Evolutionary conservation across 305 asterid species (phyloP), one percentile per base, ranked within the genome.

Genomic region (Fraxinus greggii): DNA sequence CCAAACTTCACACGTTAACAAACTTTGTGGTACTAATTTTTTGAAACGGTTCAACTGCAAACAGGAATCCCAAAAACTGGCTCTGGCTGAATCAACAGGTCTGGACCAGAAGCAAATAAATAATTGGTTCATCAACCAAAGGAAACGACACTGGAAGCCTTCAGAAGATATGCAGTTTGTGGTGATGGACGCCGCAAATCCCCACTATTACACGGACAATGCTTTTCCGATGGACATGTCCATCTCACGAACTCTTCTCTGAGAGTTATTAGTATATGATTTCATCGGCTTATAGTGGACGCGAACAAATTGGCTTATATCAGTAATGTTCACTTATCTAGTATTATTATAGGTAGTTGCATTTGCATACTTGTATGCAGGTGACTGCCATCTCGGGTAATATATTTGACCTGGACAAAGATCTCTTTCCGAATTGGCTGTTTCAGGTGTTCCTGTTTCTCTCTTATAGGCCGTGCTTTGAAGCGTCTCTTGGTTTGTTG

Each of bases 141-240:
- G 93, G 82, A 90, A 90, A 70, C 69, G 93, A 82, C 98, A 95
- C 75, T 95, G 98, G 98, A 95, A 95, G 79, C 98, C 98, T 0
- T 91, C 98, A 0, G 98, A 95, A 83, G 98, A 95, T 21, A 90
- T 93, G 96, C 98, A 95, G 86, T 92, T 93, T 59, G 95, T 95
- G 78, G 99, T 93, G 81, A 93, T 95, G 99, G 99, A 95, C 72
- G 95, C 97, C 2, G 80, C 92, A 2, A 91, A 90, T 56, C 91
- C 91, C 61, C 95, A 89, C 83, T 92, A 92, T 80, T 93, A 90
- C 87, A 87, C 92, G 92, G 95, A 88, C 51, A 82, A 82, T 65
- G 28, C 80, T 9, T 77, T 51, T 33, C 80, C 80, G 7, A 77
- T 77, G 80, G 80, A 77, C 15, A 28, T 51, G 61, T 48, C 70